phyloP scores from a whole-genome alignment of 345 rosid species.

The Rhodomyrtus tomentosa region DNA sequence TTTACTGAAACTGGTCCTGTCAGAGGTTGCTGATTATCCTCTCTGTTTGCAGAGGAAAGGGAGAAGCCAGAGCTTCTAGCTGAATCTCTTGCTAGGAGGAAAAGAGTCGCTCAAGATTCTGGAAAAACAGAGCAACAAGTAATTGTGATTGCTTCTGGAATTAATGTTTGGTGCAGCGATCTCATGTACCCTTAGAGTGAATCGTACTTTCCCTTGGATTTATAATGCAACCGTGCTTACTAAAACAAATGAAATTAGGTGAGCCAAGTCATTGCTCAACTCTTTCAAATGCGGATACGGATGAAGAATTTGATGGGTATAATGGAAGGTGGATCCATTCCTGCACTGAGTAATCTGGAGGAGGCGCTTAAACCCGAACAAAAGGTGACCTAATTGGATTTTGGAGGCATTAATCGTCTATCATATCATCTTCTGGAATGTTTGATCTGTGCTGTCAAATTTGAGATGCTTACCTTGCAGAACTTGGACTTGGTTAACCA shows the following conservation, averaged over 20 bases:
- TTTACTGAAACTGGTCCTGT: background rate
- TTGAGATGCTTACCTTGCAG: background rate
- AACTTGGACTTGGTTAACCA: background rate
- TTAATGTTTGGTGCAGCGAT: background rate
- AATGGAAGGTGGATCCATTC: conserved; percentile 93
- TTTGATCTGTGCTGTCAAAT: background rate
- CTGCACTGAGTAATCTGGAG: conserved; percentile 77
- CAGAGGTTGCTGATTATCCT: background rate
- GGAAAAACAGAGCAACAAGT: conserved; percentile 92
- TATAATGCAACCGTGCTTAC: background rate
- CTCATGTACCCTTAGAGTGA: background rate
- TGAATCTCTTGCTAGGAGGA: conserved; percentile 73
- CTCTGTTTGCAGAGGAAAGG: conserved; percentile 61
- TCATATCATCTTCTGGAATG: background rate
- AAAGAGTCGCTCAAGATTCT: conserved; percentile 73
- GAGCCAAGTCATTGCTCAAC: conserved; percentile 91
- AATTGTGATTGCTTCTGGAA: background rate
- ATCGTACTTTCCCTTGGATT: background rate
- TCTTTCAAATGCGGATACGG: conserved; percentile 86
- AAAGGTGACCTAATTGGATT: conserved; percentile 34
- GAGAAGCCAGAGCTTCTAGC: conserved; percentile 91
- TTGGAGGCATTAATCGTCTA: background rate
- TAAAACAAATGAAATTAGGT: conserved; percentile 34
- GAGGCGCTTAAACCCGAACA: conserved; percentile 73
- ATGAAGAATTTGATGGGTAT: conserved; percentile 97